Evolutionary conservation across 164 flowering plant species (phyloP).

Genomic region (Nymphaea colorata): DNA sequence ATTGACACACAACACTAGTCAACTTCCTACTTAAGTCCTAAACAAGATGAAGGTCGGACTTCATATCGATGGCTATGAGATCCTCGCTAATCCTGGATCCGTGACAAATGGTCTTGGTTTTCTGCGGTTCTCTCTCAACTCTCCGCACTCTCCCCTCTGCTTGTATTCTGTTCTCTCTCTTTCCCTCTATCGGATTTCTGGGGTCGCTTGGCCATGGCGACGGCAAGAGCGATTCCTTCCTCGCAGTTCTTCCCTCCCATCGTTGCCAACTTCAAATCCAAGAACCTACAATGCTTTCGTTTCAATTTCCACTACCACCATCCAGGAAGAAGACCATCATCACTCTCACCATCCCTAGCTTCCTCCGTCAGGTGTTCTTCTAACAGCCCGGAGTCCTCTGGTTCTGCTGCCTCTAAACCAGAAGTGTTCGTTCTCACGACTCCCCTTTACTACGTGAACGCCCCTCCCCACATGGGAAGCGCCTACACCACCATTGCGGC

Average conservation of each 20-base stretch:
- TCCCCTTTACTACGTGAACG: slow-evolving; percentile 96
- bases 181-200: too few species aligned
- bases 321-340: too few species aligned
- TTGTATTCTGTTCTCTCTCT: too few species aligned
- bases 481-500: slow-evolving; percentile 99
- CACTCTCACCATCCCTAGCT: not conserved
- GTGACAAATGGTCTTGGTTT: too few species aligned
- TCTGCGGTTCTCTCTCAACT: too few species aligned
- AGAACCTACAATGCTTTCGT: slow-evolving; percentile 10
- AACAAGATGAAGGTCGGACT: too few species aligned
- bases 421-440: slow-evolving; percentile 84
- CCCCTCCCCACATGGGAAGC: slow-evolving; percentile 99
- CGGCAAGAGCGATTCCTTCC: slow-evolving; percentile 33
- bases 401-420: not conserved
- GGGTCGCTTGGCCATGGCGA: slow-evolving; percentile 16
- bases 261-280: slow-evolving; percentile 6
- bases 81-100: too few species aligned
- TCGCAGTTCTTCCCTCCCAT: slow-evolving; percentile 33
- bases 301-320: too few species aligned
- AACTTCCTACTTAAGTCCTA: too few species aligned
- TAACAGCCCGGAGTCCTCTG: slow-evolving; percentile 10
- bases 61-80: too few species aligned
- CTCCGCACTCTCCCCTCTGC: too few species aligned
- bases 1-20: too few species aligned
- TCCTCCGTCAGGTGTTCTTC: slow-evolving; percentile 14